Percentiles rank a stretch among this genome's conserved stretches.
phyloP scores from a whole-genome alignment of 2,329 filamentous ascomycete genomes.

The Colletotrichum godetiae region DNA sequence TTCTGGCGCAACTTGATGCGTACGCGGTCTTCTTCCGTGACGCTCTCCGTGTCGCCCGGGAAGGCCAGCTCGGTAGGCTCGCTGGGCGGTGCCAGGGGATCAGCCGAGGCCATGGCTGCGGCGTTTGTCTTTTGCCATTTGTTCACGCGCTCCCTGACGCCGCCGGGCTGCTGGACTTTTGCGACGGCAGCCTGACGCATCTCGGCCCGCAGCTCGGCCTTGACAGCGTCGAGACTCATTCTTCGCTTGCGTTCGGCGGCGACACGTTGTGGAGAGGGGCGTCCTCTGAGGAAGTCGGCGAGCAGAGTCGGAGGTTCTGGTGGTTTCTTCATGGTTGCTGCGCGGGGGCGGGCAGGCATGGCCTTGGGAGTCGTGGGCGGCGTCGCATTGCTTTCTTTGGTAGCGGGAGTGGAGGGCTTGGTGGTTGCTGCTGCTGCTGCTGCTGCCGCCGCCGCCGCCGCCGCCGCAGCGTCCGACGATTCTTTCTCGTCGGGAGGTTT shows the following conservation, averaged over 20 bases:
- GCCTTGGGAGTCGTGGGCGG: conserved; percentile 51
- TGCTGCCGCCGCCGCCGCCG: neutral
- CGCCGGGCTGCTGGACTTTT: conserved; percentile 70
- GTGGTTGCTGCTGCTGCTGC: neutral
- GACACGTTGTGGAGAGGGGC: conserved; percentile 66
- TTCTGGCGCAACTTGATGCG: conserved; percentile 66
- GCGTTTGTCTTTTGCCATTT: conserved; percentile 87
- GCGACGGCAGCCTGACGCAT: conserved; percentile 69
- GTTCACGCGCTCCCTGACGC: conserved; percentile 82
- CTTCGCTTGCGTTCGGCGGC: conserved; percentile 65
- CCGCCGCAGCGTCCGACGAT: conserved; percentile 13
- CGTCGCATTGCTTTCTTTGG: conserved; percentile 14
- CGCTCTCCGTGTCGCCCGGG: conserved; percentile 68
- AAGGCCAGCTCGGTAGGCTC: conserved; percentile 72
- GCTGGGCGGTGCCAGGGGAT: conserved; percentile 63
- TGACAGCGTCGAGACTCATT: conserved; percentile 62
- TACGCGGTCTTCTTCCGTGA: conserved; percentile 70
- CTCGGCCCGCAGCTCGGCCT: conserved; percentile 62
- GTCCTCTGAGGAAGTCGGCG: conserved; percentile 67
- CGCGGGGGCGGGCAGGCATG: conserved; percentile 52
- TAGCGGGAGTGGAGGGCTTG: conserved; percentile 21
- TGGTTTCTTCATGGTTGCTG: conserved; percentile 52
- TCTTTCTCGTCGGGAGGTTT: conserved; percentile 34
- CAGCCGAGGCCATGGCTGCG: conserved; percentile 66
- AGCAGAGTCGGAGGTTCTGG: conserved; percentile 61